A percentile compares a stretch with the other conserved stretches of the same genome.
These are phyloP conservation scores for Lactarius evosmus DNA, from an alignment of 768 basidiomycete species.

Conservation along the genomic window DNA sequence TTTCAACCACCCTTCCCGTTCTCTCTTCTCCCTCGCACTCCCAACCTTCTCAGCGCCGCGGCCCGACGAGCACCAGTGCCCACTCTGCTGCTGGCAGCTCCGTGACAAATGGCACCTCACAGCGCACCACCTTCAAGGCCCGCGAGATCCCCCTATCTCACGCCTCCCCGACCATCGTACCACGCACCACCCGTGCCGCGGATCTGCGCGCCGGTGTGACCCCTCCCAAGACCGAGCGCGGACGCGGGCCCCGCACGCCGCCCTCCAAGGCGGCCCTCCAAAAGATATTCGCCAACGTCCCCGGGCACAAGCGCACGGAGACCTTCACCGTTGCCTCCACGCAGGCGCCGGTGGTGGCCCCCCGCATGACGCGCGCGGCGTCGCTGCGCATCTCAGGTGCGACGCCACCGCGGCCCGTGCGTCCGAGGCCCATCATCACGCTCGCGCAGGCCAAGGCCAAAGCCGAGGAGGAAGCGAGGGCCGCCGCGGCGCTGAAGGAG, in stretches of 20 bases:
- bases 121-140: slow-evolving; percentile 59
- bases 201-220: slow-evolving; percentile 63
- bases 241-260: slow-evolving; percentile 47
- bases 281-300: slow-evolving; percentile 71
- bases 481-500: slow-evolving; percentile 37
- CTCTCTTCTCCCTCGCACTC: slow-evolving; percentile 43
- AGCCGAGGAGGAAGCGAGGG: slow-evolving; percentile 31
- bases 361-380: slow-evolving; percentile 74
- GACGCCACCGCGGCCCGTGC: slow-evolving; percentile 37
- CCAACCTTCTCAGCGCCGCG: slow-evolving; percentile 27
- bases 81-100: slow-evolving; percentile 41
- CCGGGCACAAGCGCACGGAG: slow-evolving; percentile 73
- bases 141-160: slow-evolving; percentile 63
- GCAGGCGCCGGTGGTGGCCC: slow-evolving; percentile 65
- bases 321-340: slow-evolving; percentile 73
- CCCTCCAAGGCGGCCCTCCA: slow-evolving; percentile 58
- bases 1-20: slow-evolving; percentile 41
- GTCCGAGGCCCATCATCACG: slow-evolving; percentile 11
- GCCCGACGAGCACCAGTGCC: slow-evolving; percentile 30
- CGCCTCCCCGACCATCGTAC: slow-evolving; percentile 63
- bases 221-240: slow-evolving; percentile 41
- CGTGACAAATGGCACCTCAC: slow-evolving; percentile 44
- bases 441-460: slow-evolving; percentile 31
- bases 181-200: slow-evolving; percentile 73
- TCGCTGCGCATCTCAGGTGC: slow-evolving; percentile 60